Conservation (phyloP, 371 early-diverging fungal species). For the Lichtheimia ramosa region DNA sequence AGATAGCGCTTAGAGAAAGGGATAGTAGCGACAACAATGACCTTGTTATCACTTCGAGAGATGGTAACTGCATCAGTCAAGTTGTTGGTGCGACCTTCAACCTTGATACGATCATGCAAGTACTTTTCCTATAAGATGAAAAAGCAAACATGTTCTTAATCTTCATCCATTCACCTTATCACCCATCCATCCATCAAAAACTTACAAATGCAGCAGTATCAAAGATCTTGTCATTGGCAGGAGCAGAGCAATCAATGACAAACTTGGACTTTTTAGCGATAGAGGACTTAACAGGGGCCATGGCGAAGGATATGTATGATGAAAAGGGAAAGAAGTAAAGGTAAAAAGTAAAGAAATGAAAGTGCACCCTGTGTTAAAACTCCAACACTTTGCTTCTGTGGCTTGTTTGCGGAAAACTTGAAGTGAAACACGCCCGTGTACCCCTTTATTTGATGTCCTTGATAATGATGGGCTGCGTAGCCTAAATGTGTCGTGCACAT, state of each 20-base stretch:
- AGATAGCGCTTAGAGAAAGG: conserved; percentile 97
- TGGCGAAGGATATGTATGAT: conserved; percentile 9
- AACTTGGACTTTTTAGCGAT: conserved; percentile 67
- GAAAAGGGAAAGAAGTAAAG: conserved; percentile 18
- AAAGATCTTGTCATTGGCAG: conserved; percentile 95
- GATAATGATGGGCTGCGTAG: too few species aligned
- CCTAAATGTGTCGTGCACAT: too few species aligned
- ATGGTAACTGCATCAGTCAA: conserved; percentile 88
- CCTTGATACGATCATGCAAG: conserved; percentile 98
- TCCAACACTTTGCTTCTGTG: too few species aligned
- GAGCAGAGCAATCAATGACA: conserved; percentile 93
- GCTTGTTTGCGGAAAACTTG: too few species aligned
- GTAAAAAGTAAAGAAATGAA: conserved; percentile 16
- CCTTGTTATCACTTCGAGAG: conserved; percentile 76
- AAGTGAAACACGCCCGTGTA: too few species aligned
- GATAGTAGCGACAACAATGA: conserved; percentile 77
- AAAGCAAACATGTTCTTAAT: not conserved
- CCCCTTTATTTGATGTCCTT: too few species aligned
- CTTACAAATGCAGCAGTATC: conserved; percentile 92
- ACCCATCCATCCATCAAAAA: conserved; percentile 5
- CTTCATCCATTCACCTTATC: too few species aligned
- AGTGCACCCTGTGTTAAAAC: too few species aligned
- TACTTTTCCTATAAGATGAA: conserved; percentile 76
- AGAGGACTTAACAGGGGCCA: conserved; percentile 53
- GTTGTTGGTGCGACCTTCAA: conserved; percentile 95